Percentiles rank a stretch among this genome's conserved stretches.
Conservation (phyloP, 371 early-diverging fungal genomes). For the Chytridium lagenaria region DNA sequence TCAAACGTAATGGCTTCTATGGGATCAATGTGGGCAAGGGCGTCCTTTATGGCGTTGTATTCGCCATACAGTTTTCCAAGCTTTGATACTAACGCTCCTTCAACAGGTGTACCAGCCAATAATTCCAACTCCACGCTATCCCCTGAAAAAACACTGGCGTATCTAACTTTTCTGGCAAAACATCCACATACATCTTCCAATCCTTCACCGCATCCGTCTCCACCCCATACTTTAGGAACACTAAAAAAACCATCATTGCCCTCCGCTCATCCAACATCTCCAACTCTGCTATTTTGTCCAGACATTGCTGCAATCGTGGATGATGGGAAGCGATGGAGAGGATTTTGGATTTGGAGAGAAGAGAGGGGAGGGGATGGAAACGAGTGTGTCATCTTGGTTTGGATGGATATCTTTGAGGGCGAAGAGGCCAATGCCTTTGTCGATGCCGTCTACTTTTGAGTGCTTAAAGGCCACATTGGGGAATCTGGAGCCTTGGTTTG, state of each 20-base stretch:
- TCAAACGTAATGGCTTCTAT: slow-evolving; percentile 18
- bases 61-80: slow-evolving; percentile 27
- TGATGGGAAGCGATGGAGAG: background rate
- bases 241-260: slow-evolving; percentile 22
- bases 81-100: slow-evolving; percentile 29
- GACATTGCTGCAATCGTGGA: background rate
- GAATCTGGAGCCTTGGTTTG: background rate
- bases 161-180: slow-evolving; percentile 22
- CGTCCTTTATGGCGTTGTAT: slow-evolving; percentile 13
- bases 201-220: background rate
- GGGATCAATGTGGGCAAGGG: slow-evolving; percentile 28
- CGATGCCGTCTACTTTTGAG: no score
- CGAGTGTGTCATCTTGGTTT: background rate
- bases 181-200: slow-evolving; percentile 7
- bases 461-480: slow-evolving; percentile 3
- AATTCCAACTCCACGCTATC: slow-evolving; percentile 21
- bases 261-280: slow-evolving; percentile 18
- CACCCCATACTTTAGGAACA: slow-evolving; percentile 18
- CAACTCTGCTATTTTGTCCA: slow-evolving; percentile 8
- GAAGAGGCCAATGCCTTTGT: slow-evolving; percentile 26
- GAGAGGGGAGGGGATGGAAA: slow-evolving; percentile 22
- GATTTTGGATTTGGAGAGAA: slow-evolving; percentile 20
- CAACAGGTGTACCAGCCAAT: slow-evolving; percentile 36
- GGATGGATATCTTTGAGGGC: background rate
- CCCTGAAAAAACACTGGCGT: slow-evolving; percentile 33